phyloP scores from a whole-genome alignment of 2,329 filamentous ascomycete species.

The Parascedosporium putredinis region DNA sequence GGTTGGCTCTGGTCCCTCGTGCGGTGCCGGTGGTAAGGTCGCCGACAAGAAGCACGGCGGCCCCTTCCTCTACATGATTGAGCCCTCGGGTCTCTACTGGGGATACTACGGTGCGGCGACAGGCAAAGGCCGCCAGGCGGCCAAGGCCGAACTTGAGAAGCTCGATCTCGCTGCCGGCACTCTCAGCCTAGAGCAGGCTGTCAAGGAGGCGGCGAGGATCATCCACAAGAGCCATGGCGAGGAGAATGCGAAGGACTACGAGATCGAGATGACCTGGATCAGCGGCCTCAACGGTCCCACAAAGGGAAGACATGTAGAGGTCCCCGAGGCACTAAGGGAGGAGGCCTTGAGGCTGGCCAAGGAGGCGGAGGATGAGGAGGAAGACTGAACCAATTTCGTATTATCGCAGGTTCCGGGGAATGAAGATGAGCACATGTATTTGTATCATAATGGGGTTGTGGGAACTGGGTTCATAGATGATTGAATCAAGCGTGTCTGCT shows the following conservation, averaged over 20 bases:
- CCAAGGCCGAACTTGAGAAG: slow-evolving; percentile 98
- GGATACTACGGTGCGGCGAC: slow-evolving; percentile 97
- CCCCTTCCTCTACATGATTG: slow-evolving; percentile 96
- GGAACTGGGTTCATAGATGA: slow-evolving; percentile 7
- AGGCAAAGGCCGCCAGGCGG: slow-evolving; percentile 90
- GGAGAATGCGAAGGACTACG: slow-evolving; percentile 99
- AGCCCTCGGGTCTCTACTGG: slow-evolving; percentile 95
- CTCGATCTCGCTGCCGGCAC: slow-evolving; percentile 71
- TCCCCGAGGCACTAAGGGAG: slow-evolving; percentile 80
- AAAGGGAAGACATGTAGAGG: slow-evolving; percentile 85
- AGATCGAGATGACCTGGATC: slow-evolving; percentile 99
- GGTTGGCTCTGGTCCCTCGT: slow-evolving; percentile 69
- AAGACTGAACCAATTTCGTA: slow-evolving; percentile 26
- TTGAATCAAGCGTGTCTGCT: slow-evolving; percentile 7
- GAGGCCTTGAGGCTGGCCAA: slow-evolving; percentile 91
- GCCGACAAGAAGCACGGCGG: slow-evolving; percentile 68
- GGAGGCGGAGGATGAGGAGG: slow-evolving; percentile 78
- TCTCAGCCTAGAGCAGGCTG: slow-evolving; percentile 72
- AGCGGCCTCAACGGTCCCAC: slow-evolving; percentile 76
- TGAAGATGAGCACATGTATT: slow-evolving; percentile 6
- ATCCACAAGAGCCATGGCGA: slow-evolving; percentile 97
- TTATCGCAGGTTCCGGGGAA: background rate
- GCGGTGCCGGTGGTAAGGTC: slow-evolving; percentile 76
- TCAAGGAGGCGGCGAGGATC: slow-evolving; percentile 93
- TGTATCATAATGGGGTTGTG: slow-evolving; percentile 7